phyloP scores from a whole-genome alignment of 768 basidiomycete genomes.

The Panellus pusillus region DNA sequence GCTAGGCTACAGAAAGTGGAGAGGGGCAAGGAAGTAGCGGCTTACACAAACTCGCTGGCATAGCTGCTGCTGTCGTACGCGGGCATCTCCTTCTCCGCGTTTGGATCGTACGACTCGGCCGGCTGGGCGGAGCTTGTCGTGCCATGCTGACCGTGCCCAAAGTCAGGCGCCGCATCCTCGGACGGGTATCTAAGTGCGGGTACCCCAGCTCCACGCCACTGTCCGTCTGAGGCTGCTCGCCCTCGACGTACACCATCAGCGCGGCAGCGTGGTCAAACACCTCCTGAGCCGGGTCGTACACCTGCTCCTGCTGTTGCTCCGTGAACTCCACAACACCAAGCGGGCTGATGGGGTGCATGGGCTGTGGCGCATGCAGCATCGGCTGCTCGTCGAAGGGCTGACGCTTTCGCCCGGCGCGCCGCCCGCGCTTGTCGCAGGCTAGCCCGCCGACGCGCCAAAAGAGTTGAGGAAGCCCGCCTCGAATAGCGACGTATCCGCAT shows the following conservation, averaged over 20 bases:
- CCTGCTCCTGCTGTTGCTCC: background rate
- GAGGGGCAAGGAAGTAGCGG: background rate
- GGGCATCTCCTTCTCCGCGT: background rate
- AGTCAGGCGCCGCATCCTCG: slow-evolving; percentile 1
- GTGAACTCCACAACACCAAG: slow-evolving; percentile 8
- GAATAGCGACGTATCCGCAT: slow-evolving; percentile 48
- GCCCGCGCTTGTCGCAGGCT: background rate
- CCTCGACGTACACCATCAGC: background rate
- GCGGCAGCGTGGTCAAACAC: background rate
- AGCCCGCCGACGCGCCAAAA: slow-evolving; percentile 16
- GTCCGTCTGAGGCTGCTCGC: background rate
- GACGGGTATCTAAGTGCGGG: slow-evolving; percentile 19
- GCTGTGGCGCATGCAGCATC: slow-evolving; percentile 19
- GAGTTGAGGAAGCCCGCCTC: slow-evolving; percentile 42
- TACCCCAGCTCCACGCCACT: too few relatives aligned
- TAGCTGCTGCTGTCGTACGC: slow-evolving; percentile 10
- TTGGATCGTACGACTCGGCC: background rate
- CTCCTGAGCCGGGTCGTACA: slow-evolving; percentile 1
- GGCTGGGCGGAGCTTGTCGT: background rate
- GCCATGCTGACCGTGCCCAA: background rate
- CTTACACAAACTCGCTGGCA: slow-evolving; percentile 17
- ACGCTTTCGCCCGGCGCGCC: slow-evolving; percentile 3
- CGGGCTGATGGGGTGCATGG: slow-evolving; percentile 14
- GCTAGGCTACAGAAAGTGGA: slow-evolving; percentile 3
- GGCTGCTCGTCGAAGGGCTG: slow-evolving; percentile 13